These are phyloP conservation scores for Cinnamomum micranthum DNA, from an alignment of 164 flowering plant species.

Conservation along the genomic window DNA sequence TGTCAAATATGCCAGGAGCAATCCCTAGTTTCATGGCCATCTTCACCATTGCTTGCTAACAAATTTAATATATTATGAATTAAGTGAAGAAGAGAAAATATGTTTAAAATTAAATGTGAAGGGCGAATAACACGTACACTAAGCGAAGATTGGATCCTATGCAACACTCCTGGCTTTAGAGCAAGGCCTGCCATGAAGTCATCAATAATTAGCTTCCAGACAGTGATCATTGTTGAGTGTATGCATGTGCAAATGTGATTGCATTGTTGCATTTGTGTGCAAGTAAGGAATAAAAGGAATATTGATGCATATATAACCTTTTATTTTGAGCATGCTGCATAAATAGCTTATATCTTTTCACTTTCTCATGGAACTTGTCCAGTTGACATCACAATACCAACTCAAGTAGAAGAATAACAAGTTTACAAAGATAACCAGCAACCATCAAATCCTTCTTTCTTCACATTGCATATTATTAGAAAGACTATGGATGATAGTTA, in stretches of 20 bases:
- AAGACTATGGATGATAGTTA: neutral
- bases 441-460: neutral
- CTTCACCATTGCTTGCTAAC: slow-evolving; percentile 51
- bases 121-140: slow-evolving; percentile 37
- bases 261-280: neutral
- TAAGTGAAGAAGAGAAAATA: slow-evolving; percentile 3
- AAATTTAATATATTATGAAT: slow-evolving; percentile 12
- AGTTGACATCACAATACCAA: neutral
- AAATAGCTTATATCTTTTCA: too few species aligned
- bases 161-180: slow-evolving; percentile 72
- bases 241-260: neutral
- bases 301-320: too few species aligned
- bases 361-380: neutral
- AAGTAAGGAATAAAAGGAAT: too few species aligned
- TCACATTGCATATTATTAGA: neutral
- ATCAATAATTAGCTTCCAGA: slow-evolving; percentile 7
- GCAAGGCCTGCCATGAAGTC: slow-evolving; percentile 62
- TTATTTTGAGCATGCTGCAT: too few species aligned
- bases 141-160: slow-evolving; percentile 50
- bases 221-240: neutral
- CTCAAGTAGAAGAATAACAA: neutral
- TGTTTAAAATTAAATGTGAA: neutral
- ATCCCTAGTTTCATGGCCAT: slow-evolving; percentile 59
- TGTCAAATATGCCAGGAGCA: slow-evolving; percentile 33
- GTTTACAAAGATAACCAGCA: neutral